Evolutionary conservation across 2,329 filamentous ascomycete species (phyloP).

Genomic region (Albifimbria verrucaria): DNA sequence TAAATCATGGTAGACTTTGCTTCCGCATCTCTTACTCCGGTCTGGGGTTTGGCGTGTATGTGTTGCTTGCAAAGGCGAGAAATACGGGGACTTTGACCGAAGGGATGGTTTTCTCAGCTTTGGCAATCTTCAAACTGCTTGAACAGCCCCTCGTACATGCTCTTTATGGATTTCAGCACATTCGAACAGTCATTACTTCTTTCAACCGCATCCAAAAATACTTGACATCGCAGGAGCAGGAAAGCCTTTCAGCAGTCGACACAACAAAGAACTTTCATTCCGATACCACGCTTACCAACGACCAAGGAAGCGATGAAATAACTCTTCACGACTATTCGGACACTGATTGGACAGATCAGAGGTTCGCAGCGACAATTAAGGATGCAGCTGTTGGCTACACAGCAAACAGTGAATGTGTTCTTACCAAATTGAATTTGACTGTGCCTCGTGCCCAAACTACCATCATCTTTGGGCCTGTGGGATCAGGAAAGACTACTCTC

Average conservation of each 20-base stretch:
- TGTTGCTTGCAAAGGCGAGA: constrained; percentile 9
- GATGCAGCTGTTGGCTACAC: background rate
- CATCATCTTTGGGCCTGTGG: constrained; percentile 19
- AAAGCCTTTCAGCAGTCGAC: background rate
- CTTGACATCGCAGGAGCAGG: constrained; percentile 11
- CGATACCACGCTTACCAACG: background rate
- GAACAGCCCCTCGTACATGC: constrained; percentile 14
- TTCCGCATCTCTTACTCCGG: constrained; percentile 13
- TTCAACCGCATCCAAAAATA: constrained; percentile 17
- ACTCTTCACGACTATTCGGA: background rate
- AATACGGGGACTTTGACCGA: constrained; percentile 12
- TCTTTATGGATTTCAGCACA: constrained; percentile 14
- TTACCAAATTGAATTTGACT: constrained; percentile 8
- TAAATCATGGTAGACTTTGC: constrained; percentile 8
- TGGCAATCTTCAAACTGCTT: constrained; percentile 16
- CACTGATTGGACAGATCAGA: background rate
- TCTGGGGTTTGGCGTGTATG: constrained; percentile 15
- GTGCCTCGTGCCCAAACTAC: constrained; percentile 12
- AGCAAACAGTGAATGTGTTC: background rate
- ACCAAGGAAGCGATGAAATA: background rate
- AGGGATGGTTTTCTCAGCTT: constrained; percentile 14
- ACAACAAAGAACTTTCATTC: constrained; percentile 4
- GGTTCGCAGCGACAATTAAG: background rate
- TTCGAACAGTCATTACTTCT: constrained; percentile 16
- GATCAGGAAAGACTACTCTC: constrained; percentile 19